A percentile compares a stretch with the other conserved stretches of the same genome.
Conservation (phyloP, 116 monocot species). For the Cymodocea nodosa region DNA sequence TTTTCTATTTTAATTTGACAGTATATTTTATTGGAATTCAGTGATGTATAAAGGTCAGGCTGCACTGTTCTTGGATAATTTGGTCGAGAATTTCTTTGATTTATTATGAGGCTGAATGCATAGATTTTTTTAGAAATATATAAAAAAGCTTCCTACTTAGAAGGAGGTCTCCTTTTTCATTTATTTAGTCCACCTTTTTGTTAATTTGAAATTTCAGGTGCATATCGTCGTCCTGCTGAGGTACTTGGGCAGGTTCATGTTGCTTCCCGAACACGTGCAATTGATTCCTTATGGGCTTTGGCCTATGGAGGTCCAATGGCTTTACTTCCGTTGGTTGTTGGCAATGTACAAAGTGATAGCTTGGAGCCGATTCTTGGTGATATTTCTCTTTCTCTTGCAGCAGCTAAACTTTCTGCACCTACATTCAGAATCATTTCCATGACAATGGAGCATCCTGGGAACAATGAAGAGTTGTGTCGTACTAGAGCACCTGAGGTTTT, state of each 20-base stretch:
- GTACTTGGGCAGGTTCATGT: conserved; percentile 87
- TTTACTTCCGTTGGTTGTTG: conserved; percentile 79
- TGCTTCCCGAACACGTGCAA: conserved; percentile 51
- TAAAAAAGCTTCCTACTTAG: not conserved
- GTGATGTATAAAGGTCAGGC: too few species aligned
- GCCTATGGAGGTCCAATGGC: conserved; percentile 83
- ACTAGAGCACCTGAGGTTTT: conserved; percentile 69
- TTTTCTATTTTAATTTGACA: too few species aligned
- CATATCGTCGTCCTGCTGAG: conserved; percentile 71
- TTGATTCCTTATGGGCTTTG: conserved; percentile 88
- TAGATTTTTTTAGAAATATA: conserved; percentile 2
- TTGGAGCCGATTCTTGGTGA: conserved; percentile 62
- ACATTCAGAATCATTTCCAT: conserved; percentile 83
- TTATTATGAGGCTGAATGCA: too few species aligned
- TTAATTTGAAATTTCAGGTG: conserved; percentile 26
- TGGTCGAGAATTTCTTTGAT: too few species aligned
- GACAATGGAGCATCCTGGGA: conserved; percentile 73
- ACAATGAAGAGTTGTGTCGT: conserved; percentile 72
- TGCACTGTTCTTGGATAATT: too few species aligned
- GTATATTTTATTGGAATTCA: too few species aligned
- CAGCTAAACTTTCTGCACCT: conserved; percentile 69
- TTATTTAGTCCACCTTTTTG: conserved; percentile 1
- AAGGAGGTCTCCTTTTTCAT: not conserved
- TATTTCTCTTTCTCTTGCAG: conserved; percentile 38
- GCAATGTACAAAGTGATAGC: conserved; percentile 60